Percentiles rank a stretch among this genome's conserved stretches.
Conservation (phyloP, 805 yeast genomes). For the Blastobotrys attinorum region DNA sequence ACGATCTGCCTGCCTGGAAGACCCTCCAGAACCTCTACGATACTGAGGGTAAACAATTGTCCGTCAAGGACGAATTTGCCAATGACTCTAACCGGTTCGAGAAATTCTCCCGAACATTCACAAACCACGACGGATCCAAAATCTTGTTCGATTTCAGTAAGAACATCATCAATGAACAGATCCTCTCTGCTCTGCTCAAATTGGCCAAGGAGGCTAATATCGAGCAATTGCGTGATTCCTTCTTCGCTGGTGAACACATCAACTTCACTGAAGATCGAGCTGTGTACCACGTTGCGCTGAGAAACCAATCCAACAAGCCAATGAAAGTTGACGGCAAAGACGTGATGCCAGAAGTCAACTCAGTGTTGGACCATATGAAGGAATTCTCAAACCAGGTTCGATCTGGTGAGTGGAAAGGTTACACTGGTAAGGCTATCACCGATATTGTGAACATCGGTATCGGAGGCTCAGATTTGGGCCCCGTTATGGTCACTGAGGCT, state of each 20-base stretch:
- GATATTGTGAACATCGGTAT: conserved; percentile 97
- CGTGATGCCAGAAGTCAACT: conserved; percentile 86
- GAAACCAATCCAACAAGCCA: conserved; percentile 80
- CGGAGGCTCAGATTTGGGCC: conserved; percentile 98
- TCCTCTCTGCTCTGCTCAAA: conserved; percentile 55
- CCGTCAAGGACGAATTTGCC: conserved; percentile 70
- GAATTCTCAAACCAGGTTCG: conserved; percentile 87
- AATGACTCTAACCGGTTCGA: conserved; percentile 67
- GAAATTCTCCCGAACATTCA: conserved; percentile 69
- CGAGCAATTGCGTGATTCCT: conserved; percentile 75
- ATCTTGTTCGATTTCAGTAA: conserved; percentile 93
- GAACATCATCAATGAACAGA: conserved; percentile 83
- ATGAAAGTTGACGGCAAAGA: conserved; percentile 86
- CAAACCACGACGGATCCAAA: conserved; percentile 79
- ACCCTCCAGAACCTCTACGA: conserved; percentile 66
- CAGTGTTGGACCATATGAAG: conserved; percentile 91
- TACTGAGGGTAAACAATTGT: conserved; percentile 57
- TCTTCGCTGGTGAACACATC: conserved; percentile 91
- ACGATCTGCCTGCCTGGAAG: conserved; percentile 81
- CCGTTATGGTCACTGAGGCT: conserved; percentile 99
- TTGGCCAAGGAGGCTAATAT: conserved; percentile 89
- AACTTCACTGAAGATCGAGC: conserved; percentile 91
- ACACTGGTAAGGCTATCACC: conserved; percentile 88
- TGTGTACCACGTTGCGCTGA: conserved; percentile 91
- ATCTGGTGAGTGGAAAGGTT: conserved; percentile 94